Evolutionary conservation across 768 basidiomycete genomes (phyloP), one percentile per base, ranked within the genome.

Genomic region (Kondoa subrosea): DNA sequence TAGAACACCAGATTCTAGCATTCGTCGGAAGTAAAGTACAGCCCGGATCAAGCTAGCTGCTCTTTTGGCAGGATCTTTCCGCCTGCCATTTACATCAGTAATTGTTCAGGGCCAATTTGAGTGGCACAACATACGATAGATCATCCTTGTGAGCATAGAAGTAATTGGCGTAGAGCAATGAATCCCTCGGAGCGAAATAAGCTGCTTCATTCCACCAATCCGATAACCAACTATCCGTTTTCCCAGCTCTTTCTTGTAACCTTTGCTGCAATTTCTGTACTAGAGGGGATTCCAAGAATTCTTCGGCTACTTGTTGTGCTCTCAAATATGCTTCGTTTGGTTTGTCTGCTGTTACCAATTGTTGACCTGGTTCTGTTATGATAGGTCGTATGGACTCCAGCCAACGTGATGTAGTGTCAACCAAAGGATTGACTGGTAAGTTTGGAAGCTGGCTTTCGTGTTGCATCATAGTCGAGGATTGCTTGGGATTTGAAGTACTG

Each of bases 161-260:
- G 80, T 99, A 99, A 81, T 86, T 90, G 73, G 92, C 90, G 71
- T 85, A 87, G 16, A 92, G 87, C 32, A 92, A 86, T 68, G 56
- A 34, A 71, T 70, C 67, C 57, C 78, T 59, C 68, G 77, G 78
- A 2, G 76, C 76, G 78, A 79, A 79, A 71, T 80, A 80, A 26
- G 91, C 92, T 2, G 77, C 83, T 34, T 95, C 89, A 78, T 97
- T 92, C 93, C 93, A 99, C 95, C 95, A 99, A 64, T 93, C 90
- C 60, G 83, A 82, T n/a, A 99, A 81, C 95, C 95, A 99, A 79
- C 82, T 91, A 25, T 78, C 77, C 67, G 76, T 77, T 17, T 71
- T 75, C 29, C 83, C 68, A 1, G 91, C 90, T 1, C 91, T 83
- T 26, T 82, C 81, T 75, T 89, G 81, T 34, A 97, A 81, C 1